These are phyloP conservation scores for Pythium insidiosum DNA, from an alignment of 352 stramenopile genomes.

Conservation along the genomic window DNA sequence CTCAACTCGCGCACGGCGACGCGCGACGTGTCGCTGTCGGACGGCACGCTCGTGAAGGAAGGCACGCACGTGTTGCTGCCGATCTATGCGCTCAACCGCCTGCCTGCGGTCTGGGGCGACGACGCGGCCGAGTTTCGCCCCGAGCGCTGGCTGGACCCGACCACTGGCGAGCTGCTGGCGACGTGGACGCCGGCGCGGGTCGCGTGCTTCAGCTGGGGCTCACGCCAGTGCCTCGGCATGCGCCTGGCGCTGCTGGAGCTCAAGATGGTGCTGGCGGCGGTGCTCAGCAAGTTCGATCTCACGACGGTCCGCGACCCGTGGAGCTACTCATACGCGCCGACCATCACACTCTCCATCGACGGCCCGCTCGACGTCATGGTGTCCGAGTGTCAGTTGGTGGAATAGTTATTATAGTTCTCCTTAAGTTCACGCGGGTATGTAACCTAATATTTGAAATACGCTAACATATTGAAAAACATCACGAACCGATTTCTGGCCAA, in stretches of 20 bases:
- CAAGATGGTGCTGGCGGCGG: conserved; percentile 29
- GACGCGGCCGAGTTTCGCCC: conserved; percentile 51
- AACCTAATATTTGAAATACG: no score
- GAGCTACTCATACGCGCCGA: no score
- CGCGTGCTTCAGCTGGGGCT: conserved; percentile 37
- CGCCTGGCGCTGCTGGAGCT: conserved; percentile 44
- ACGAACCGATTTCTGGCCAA: no score
- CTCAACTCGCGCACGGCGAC: conserved; percentile 27
- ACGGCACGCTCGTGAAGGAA: conserved; percentile 44
- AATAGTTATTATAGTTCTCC: no score
- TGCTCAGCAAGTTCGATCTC: conserved; percentile 38
- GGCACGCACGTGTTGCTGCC: conserved; percentile 32
- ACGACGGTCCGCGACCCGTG: conserved; percentile 29
- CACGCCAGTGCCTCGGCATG: conserved; percentile 53
- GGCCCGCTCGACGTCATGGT: no score
- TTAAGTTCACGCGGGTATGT: no score
- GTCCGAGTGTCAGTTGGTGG: no score
- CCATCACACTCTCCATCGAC: no score
- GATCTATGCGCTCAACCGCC: conserved; percentile 33
- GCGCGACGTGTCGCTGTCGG: conserved; percentile 39
- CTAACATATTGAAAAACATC: no score
- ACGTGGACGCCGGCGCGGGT: conserved; percentile 42
- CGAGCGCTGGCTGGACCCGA: conserved; percentile 47
- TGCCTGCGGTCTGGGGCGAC: conserved; percentile 34
- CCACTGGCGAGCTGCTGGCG: conserved; percentile 25